These are phyloP conservation scores for Rosa hybrid DNA, from an alignment of 331 rosid genomes.

Conservation along the genomic window DNA sequence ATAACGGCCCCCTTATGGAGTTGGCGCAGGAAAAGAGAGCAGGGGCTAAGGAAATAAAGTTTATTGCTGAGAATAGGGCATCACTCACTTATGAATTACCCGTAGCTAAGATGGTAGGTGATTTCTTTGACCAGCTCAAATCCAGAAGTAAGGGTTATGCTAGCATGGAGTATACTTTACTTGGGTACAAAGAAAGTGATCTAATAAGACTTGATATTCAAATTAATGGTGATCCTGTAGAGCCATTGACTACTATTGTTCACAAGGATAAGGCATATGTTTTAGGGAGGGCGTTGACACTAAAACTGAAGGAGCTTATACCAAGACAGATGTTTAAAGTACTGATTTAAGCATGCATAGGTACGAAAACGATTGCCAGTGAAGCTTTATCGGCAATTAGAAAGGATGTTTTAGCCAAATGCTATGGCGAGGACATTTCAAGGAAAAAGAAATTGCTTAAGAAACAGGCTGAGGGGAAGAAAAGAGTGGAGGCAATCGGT, in stretches of 20 bases:
- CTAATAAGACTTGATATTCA: slow-evolving; percentile 80
- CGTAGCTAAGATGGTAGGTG: slow-evolving; percentile 96
- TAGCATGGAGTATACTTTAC: slow-evolving; percentile 83
- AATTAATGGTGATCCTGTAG: slow-evolving; percentile 81
- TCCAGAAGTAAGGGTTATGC: slow-evolving; percentile 97
- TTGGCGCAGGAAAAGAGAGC: slow-evolving; percentile 92
- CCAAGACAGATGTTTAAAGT: slow-evolving; percentile 97
- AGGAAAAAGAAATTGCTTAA: slow-evolving; percentile 88
- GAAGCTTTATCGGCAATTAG: slow-evolving; percentile 89
- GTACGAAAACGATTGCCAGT: slow-evolving; percentile 82
- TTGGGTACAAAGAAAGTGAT: slow-evolving; percentile 85
- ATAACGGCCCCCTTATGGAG: slow-evolving; percentile 89
- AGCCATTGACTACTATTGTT: slow-evolving; percentile 84
- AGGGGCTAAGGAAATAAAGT: slow-evolving; percentile 81
- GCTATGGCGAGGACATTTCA: slow-evolving; percentile 90
- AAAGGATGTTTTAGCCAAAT: slow-evolving; percentile 91
- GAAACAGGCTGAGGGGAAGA: slow-evolving; percentile 98
- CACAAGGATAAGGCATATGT: slow-evolving; percentile 86
- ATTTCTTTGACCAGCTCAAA: slow-evolving; percentile 94
- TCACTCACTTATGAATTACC: slow-evolving; percentile 71
- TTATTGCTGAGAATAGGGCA: slow-evolving; percentile 76
- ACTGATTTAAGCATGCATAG: slow-evolving; percentile 91
- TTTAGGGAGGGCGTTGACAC: slow-evolving; percentile 86
- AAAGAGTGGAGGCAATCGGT: slow-evolving; percentile 88
- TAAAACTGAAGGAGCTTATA: slow-evolving; percentile 91